phyloP scores from a whole-genome alignment of 106 monocot species.

The Dendrobium chrysotoxum region DNA sequence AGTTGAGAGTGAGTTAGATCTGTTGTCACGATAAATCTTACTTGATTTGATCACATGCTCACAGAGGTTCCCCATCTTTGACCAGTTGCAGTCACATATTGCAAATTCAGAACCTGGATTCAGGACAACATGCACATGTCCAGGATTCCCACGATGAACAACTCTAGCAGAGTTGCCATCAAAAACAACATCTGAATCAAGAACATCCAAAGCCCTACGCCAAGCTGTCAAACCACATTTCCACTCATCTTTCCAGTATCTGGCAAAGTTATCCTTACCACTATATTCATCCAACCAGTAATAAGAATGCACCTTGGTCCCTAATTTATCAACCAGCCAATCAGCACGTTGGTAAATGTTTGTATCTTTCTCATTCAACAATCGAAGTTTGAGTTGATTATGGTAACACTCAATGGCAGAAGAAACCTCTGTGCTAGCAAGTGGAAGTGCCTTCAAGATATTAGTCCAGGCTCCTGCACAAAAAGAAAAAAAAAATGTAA shows the following conservation, averaged over 20 bases:
- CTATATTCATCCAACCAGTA: slow-evolving; percentile 92
- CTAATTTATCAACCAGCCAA: slow-evolving; percentile 87
- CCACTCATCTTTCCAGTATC: slow-evolving; percentile 98
- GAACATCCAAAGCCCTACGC: slow-evolving; percentile 47
- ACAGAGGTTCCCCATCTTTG: slow-evolving; percentile 75
- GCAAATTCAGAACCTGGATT: slow-evolving; percentile 89
- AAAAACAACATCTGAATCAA: slow-evolving; percentile 51
- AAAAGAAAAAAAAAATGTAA: neutral
- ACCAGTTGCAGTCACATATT: slow-evolving; percentile 73
- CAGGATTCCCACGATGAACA: slow-evolving; percentile 29
- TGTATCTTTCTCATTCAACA: slow-evolving; percentile 69
- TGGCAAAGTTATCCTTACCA: slow-evolving; percentile 68
- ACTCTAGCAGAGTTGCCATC: slow-evolving; percentile 39
- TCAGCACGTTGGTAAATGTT: slow-evolving; percentile 64
- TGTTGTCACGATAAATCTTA: slow-evolving; percentile 36
- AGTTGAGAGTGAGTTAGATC: slow-evolving; percentile 30
- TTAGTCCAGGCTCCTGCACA: slow-evolving; percentile 50
- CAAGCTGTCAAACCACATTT: slow-evolving; percentile 75
- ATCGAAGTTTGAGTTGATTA: slow-evolving; percentile 66
- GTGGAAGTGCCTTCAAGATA: slow-evolving; percentile 56
- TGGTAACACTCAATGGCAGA: slow-evolving; percentile 88
- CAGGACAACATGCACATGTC: slow-evolving; percentile 29
- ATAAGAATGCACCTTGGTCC: slow-evolving; percentile 90
- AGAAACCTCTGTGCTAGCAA: slow-evolving; percentile 63
- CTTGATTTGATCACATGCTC: slow-evolving; percentile 65